Base-by-base conservation (phyloP, 2,329 filamentous ascomycete genomes). In the Fusarium guadeloupense region DNA sequence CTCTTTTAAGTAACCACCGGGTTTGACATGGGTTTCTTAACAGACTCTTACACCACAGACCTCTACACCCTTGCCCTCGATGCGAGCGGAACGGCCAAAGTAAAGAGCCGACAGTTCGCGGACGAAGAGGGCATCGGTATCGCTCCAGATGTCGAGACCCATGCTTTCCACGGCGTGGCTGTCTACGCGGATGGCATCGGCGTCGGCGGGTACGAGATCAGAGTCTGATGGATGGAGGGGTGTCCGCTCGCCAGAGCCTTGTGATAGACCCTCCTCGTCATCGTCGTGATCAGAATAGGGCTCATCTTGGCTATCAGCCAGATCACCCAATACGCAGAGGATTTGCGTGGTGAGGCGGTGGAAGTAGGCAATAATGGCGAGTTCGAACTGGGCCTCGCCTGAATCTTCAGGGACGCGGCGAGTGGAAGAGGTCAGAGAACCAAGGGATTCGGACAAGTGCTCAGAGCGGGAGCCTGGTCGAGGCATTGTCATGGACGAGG, bases 131-230 rank as follows among this genome's bases (percentile, higher is more conserved):
- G 84, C 85, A 71, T 94, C 91, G 14, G 80, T 79, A 26, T 83
- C 79, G 71, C 89, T 93, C 90, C 91, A 95, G 1, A 88, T 81
- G 67, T 95, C 91, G 17, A 95, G 81, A 0, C 91, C 91, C 86
- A 94, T 89, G 39, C 82, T 80, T 54, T 85, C 83, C 43, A 94
- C 73, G 49, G 90, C 86, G 21, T 87, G 86, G 62, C 84, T 85
- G 59, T 83, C 83, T 19, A 94, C 77, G 12, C 81, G 79, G 42
- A 91, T 75, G 41, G 72, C 31, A 77, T 67, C 72, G 14, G 72
- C 69, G 6, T 77, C 77, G 12, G 77, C 77, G 9, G 67, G 67
- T 5, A 64, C 58, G 8, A 71, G 65, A 5, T 67, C 69, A 5
- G 49, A 38, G 10, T 65, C 60, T 28, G 34, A 50, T 41, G 54